Evolutionary conservation across 306 rosid species (phyloP).

Genomic region (Acacia crassicarpa): DNA sequence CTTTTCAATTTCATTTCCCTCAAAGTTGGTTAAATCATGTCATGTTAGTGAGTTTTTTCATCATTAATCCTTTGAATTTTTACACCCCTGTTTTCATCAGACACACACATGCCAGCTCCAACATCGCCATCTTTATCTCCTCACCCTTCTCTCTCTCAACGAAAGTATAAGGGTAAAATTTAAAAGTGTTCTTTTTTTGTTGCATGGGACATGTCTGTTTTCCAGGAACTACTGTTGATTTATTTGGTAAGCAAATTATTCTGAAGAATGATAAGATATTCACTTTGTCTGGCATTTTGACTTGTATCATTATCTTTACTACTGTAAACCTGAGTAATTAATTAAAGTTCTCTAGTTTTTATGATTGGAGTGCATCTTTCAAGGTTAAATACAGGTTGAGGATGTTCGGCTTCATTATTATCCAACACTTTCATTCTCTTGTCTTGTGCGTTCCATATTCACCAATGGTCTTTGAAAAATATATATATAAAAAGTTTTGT

Average conservation of each 20-base stretch:
- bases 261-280: conserved; percentile 23
- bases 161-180: background rate
- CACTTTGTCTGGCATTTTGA: conserved; percentile 29
- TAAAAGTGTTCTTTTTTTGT: background rate
- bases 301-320: conserved; percentile 13
- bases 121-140: background rate
- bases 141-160: background rate
- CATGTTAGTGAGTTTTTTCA: conserved; percentile 88
- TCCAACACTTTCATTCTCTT: background rate
- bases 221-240: conserved; percentile 21
- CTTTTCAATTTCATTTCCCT: conserved; percentile 76
- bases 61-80: conserved; percentile 72
- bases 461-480: background rate
- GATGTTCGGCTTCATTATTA: conserved; percentile 6
- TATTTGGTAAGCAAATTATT: conserved; percentile 21
- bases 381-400: conserved; percentile 11
- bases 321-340: background rate
- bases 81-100: conserved; percentile 19
- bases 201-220: conserved; percentile 13
- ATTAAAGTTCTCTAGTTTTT: background rate
- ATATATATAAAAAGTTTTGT: background rate
- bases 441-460: background rate
- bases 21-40: conserved; percentile 72
- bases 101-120: conserved; percentile 2
- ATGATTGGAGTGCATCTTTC: conserved; percentile 9